Base-by-base conservation (phyloP, 768 basidiomycete genomes). In the Strobilomyces dryophilus region DNA sequence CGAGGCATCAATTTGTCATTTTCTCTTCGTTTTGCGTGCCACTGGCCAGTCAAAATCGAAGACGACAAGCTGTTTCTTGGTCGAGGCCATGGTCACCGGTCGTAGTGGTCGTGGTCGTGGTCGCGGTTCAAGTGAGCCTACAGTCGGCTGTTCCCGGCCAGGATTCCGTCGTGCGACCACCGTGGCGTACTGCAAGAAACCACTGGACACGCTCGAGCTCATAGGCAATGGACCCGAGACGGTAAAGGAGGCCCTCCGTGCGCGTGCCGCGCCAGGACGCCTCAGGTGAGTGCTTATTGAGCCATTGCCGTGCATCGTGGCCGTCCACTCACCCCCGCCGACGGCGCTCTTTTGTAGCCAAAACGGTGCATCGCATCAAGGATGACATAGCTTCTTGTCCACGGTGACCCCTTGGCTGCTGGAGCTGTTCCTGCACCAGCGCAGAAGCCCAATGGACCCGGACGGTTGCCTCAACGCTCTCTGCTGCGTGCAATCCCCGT, bases 1-100 rank as follows among this genome's bases (percentile, higher is more conserved):
- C 9, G 29, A 6, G 29, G 29, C 7, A 6, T 29, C 29, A 29
- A 29, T 6, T 3, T 7, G 29, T 29, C 29, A 29, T 6, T 29
- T 29, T 29, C 9, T 36, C 20, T 3, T 2, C 15, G 29, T 45
- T 24, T 39, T 20, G 14, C 18, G 20, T 26, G 17, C 21, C 52
- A 63, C 67, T 58, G 57, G 88, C 95, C 95, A 98, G 79, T 99
- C 95, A 73, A 98, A 99, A 70, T 99, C 95, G 61, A 89, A 98
- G 14, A 98, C 85, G 53, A 98, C 76, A 47, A 98, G 85, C 64
- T 94, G 90, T 56, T 74, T 78, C 35, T 68, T 63, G n/a, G 66
- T 59, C 34, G 34, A 44, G 17, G 45, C 32, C 45, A 46, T 46
- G 3, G 3, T n/a, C n/a, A n/a, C n/a, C n/a, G n/a, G n/a, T n/a